Evolutionary conservation across 2,329 filamentous ascomycete species (phyloP).

Genomic region (Colletotrichum tanaceti): DNA sequence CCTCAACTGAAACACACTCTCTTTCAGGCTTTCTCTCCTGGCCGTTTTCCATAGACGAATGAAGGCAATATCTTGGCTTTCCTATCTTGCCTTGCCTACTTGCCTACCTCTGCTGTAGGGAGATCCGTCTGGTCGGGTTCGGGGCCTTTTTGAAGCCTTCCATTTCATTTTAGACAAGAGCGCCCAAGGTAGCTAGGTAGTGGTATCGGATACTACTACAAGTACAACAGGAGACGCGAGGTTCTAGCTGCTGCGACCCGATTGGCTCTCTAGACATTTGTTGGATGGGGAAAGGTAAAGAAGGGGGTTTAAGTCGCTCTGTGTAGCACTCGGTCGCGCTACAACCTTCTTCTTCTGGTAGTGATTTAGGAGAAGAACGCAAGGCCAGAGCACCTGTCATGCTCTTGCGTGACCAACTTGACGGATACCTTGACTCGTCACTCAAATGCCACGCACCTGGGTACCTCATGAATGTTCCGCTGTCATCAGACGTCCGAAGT

Average conservation of each 20-base stretch:
- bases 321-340: not conserved
- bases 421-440: conserved; percentile 1
- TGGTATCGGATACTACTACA: no score
- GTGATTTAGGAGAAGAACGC: conserved; percentile 7
- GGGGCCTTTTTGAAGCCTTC: not conserved
- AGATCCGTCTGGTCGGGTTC: not conserved
- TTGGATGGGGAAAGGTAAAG: not conserved
- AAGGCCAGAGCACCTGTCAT: conserved; percentile 17
- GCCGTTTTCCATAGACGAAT: conserved; percentile 7
- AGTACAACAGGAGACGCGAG: not conserved
- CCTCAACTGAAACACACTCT: conserved; percentile 26
- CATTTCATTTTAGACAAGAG: not conserved
- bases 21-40: conserved; percentile 4
- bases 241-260: not conserved
- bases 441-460: conserved; percentile 6
- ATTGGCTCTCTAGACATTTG: not conserved
- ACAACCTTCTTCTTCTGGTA: not conserved
- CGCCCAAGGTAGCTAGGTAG: not conserved
- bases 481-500: conserved; percentile 1
- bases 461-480: conserved; percentile 20
- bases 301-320: not conserved
- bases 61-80: not conserved
- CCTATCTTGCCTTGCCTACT: not conserved
- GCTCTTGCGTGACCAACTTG: not conserved
- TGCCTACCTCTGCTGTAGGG: not conserved